phyloP scores from a whole-genome alignment of 306 rosid species.

The Rubus parviflorus region DNA sequence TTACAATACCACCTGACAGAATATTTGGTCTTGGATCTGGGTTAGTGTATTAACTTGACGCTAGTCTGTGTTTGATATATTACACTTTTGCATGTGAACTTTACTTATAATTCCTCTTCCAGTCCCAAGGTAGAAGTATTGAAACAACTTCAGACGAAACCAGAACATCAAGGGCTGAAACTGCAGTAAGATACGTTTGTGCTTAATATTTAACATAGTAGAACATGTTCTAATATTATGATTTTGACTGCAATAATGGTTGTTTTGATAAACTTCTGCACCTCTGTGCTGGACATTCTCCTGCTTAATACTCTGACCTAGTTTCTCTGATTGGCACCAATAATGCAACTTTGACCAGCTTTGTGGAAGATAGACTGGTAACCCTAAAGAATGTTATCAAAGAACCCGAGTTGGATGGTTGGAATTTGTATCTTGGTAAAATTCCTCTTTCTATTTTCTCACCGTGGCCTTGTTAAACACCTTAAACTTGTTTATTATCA shows the following conservation, averaged over 20 bases:
- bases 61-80: not conserved
- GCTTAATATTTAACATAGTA: not conserved
- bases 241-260: not conserved
- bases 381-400: slow-evolving; percentile 79
- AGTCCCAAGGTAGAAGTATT: slow-evolving; percentile 88
- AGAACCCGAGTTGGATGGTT: slow-evolving; percentile 73
- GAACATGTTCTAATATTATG: slow-evolving; percentile 9
- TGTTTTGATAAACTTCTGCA: not conserved
- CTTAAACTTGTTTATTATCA: not conserved
- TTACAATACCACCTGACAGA: slow-evolving; percentile 69
- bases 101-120: slow-evolving; percentile 15
- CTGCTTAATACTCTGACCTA: slow-evolving; percentile 3
- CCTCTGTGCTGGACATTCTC: not conserved
- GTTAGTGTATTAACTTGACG: slow-evolving; percentile 38
- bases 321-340: slow-evolving; percentile 15
- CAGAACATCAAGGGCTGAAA: slow-evolving; percentile 71
- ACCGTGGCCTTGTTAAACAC: not conserved
- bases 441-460: slow-evolving; percentile 5
- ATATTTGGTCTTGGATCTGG: slow-evolving; percentile 84
- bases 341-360: slow-evolving; percentile 45
- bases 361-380: slow-evolving; percentile 83
- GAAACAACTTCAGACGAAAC: slow-evolving; percentile 74
- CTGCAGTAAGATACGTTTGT: slow-evolving; percentile 61
- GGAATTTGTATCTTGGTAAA: slow-evolving; percentile 83
- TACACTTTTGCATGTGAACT: not conserved